These are phyloP conservation scores for Hymenoscyphus repandus DNA, from an alignment of 2,329 filamentous ascomycete genomes.

Conservation along the genomic window DNA sequence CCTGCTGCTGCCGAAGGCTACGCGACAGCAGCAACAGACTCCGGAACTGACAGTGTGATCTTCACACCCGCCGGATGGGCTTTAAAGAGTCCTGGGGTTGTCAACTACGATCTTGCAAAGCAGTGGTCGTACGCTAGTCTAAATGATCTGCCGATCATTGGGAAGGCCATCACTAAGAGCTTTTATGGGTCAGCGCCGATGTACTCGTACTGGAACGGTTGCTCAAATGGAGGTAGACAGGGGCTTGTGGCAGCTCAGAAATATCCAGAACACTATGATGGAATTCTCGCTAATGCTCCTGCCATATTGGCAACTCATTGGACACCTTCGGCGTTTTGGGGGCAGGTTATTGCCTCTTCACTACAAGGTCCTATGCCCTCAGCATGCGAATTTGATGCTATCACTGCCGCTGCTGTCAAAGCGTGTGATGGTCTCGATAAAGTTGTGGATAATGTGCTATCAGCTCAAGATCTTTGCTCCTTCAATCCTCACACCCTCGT, in stretches of 20 bases:
- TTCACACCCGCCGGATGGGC: constrained; percentile 5
- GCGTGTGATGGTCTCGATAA: constrained; percentile 17
- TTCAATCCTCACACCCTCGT: constrained; percentile 15
- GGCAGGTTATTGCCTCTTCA: constrained; percentile 14
- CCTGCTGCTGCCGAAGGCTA: constrained; percentile 27
- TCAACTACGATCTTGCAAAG: constrained; percentile 26
- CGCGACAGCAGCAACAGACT: constrained; percentile 11
- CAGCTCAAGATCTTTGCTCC: constrained; percentile 5
- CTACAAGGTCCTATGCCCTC: constrained; percentile 1
- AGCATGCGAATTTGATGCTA: constrained; percentile 13
- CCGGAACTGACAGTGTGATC: neutral
- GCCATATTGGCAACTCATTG: constrained; percentile 31
- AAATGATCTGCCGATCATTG: constrained; percentile 20
- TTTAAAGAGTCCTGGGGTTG: constrained; percentile 11
- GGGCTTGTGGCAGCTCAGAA: constrained; percentile 33
- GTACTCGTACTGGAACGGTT: constrained; percentile 36
- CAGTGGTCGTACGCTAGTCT: constrained; percentile 32
- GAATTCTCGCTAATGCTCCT: constrained; percentile 33
- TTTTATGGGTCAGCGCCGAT: constrained; percentile 32
- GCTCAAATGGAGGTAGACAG: constrained; percentile 35
- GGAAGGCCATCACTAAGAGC: constrained; percentile 29
- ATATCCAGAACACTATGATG: constrained; percentile 35
- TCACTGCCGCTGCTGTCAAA: constrained; percentile 9
- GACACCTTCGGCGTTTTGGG: constrained; percentile 4
- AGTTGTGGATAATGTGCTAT: constrained; percentile 16